Conservation (phyloP, 257 asterid species). For the Solanum sejunctum region DNA sequence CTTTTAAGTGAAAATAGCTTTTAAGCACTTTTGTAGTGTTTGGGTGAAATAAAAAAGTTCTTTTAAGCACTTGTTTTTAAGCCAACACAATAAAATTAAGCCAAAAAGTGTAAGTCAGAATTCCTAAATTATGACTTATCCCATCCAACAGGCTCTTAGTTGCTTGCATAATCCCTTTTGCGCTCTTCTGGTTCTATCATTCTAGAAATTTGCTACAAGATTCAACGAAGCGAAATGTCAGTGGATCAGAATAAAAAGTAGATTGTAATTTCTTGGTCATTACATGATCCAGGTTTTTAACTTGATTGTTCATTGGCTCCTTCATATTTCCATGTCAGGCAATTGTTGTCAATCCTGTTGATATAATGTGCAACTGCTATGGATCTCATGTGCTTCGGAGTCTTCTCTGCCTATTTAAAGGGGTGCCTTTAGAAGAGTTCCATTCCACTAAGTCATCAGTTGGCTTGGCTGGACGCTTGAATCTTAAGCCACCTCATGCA, state of each 20-base stretch:
- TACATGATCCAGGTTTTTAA: not conserved
- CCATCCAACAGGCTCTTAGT: not conserved
- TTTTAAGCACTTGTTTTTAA: no score
- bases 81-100: not conserved
- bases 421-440: conserved; percentile 70
- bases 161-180: not conserved
- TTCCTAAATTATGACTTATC: not conserved
- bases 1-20: not conserved
- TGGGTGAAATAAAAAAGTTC: not conserved
- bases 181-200: not conserved
- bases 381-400: conserved; percentile 96
- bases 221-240: not conserved
- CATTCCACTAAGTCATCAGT: conserved; percentile 56
- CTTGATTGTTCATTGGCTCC: not conserved
- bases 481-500: conserved; percentile 31
- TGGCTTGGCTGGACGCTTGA: conserved; percentile 70
- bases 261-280: not conserved
- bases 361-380: conserved; percentile 75
- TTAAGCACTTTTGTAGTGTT: not conserved
- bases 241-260: not conserved
- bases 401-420: conserved; percentile 79
- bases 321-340: conserved; percentile 26
- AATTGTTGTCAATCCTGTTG: conserved; percentile 53
- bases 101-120: not conserved
- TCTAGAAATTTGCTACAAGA: not conserved